Conservation (phyloP, 352 stramenopile genomes). For the Globisporangium abappressorium region DNA sequence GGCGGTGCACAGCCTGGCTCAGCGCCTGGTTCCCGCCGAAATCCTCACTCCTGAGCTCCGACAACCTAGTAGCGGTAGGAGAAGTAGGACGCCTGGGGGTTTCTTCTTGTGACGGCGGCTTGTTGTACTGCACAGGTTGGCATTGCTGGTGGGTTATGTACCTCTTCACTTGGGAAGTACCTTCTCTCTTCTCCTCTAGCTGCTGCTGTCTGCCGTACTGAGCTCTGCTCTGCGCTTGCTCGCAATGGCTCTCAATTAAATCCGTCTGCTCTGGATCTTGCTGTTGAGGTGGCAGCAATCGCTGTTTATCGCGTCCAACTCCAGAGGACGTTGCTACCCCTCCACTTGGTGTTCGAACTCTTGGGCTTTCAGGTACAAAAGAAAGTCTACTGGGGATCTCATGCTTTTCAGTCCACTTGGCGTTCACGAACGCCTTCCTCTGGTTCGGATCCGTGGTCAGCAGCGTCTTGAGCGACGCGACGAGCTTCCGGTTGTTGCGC, state of each 20-base stretch:
- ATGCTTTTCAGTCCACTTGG: constrained; percentile 2
- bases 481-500: constrained; percentile 35
- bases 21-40: constrained; percentile 60
- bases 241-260: background rate
- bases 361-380: background rate
- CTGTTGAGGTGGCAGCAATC: constrained; percentile 48
- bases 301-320: background rate
- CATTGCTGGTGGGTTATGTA: background rate
- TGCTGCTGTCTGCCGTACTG: background rate
- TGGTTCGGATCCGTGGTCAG: constrained; percentile 43
- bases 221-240: background rate
- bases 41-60: constrained; percentile 42
- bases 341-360: background rate
- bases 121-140: background rate
- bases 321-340: background rate
- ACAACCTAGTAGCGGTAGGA: background rate
- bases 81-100: background rate
- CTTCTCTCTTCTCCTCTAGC: background rate
- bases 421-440: constrained; percentile 21
- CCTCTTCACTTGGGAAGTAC: too few relatives aligned
- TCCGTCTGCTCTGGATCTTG: constrained; percentile 38
- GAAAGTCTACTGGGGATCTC: background rate
- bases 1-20: constrained; percentile 51
- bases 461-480: constrained; percentile 52
- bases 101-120: background rate